Conservation (phyloP, 129 eudicot genomes). For the Tagetes patula region DNA sequence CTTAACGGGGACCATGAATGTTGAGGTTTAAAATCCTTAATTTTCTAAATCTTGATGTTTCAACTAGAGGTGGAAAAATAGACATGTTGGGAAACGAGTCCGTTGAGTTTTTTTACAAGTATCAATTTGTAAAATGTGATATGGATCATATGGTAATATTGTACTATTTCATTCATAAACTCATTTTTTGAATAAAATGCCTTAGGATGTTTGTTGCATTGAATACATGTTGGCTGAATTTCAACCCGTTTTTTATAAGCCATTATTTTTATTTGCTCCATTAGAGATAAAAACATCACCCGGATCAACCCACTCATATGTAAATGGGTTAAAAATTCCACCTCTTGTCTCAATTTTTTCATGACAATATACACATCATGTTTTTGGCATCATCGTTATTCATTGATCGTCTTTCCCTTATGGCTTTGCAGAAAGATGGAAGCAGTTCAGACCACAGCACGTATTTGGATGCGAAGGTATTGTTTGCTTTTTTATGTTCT, state of each 20-base stretch:
- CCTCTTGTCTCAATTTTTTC: neutral
- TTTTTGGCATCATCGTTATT: conserved; percentile 15
- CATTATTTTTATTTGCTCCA: neutral
- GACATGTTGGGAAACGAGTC: neutral
- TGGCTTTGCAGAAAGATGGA: conserved; percentile 74
- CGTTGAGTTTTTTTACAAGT: neutral
- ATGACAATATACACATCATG: neutral
- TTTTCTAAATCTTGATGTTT: neutral
- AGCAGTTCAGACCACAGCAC: conserved; percentile 66
- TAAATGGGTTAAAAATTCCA: neutral
- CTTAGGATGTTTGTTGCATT: neutral
- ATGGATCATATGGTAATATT: neutral
- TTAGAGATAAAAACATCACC: neutral
- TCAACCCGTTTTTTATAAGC: neutral
- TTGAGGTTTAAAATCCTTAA: neutral
- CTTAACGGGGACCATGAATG: neutral
- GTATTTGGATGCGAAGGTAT: conserved; percentile 90
- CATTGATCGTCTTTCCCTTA: conserved; percentile 15
- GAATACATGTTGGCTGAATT: neutral
- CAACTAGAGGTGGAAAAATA: conserved; percentile 4
- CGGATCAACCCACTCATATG: neutral
- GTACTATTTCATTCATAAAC: neutral
- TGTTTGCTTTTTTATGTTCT: conserved; percentile 8
- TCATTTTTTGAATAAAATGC: neutral
- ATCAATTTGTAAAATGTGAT: neutral